Percentiles rank a stretch among this genome's conserved stretches.
phyloP scores from a whole-genome alignment of 2,329 filamentous ascomycete species.

The Kalmusia sp. region DNA sequence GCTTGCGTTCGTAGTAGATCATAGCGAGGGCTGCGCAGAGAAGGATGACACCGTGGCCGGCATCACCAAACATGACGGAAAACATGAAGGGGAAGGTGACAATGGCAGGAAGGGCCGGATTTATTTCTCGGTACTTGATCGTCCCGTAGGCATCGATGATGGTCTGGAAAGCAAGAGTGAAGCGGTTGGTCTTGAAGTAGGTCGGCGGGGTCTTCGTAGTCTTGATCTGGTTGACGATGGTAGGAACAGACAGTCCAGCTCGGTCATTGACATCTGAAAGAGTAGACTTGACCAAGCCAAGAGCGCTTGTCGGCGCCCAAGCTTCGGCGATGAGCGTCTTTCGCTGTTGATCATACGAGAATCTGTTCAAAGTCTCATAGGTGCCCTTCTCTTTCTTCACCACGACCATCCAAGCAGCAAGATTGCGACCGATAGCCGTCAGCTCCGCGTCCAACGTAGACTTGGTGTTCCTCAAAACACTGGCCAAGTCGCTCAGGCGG shows the following conservation, averaged over 20 bases:
- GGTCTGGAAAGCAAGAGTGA: slow-evolving; percentile 97
- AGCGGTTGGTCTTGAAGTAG: slow-evolving; percentile 97
- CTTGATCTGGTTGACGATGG: slow-evolving; percentile 96
- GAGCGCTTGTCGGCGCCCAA: slow-evolving; percentile 92
- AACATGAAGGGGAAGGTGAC: slow-evolving; percentile 99
- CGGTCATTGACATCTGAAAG: slow-evolving; percentile 96
- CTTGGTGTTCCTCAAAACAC: slow-evolving; percentile 94
- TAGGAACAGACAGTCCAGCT: slow-evolving; percentile 94
- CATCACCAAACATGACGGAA: slow-evolving; percentile 99
- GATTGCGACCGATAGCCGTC: slow-evolving; percentile 87
- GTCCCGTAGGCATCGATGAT: slow-evolving; percentile 99
- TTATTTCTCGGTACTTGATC: slow-evolving; percentile 95
- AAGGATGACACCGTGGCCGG: slow-evolving; percentile 93
- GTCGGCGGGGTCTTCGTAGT: slow-evolving; percentile 98
- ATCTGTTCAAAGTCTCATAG: slow-evolving; percentile 92
- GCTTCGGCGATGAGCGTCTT: slow-evolving; percentile 97
- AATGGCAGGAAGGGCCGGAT: slow-evolving; percentile 92
- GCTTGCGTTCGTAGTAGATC: slow-evolving; percentile 94
- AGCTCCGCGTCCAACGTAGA: slow-evolving; percentile 91
- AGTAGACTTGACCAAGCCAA: slow-evolving; percentile 88
- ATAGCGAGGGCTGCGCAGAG: slow-evolving; percentile 81
- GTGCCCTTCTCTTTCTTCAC: slow-evolving; percentile 98
- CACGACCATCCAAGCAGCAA: slow-evolving; percentile 97
- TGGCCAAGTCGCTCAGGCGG: slow-evolving; percentile 86
- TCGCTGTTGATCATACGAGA: slow-evolving; percentile 93